These are phyloP conservation scores for Lichtheimia corymbifera DNA, from an alignment of 371 early-diverging fungal genomes.

Conservation along the genomic window DNA sequence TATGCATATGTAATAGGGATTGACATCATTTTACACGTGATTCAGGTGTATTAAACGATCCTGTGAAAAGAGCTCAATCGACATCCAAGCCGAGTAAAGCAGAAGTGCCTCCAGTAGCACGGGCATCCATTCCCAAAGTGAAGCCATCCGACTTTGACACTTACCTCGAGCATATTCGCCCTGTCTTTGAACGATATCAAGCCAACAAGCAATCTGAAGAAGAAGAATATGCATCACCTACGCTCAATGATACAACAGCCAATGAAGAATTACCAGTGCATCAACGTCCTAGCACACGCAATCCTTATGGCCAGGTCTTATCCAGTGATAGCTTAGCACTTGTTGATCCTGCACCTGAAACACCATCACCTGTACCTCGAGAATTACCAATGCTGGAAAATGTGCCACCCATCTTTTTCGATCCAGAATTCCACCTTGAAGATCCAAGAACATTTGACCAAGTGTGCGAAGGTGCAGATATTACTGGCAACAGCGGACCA, in stretches of 20 bases:
- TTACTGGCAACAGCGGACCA: conserved; percentile 45
- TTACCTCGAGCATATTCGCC: conserved; percentile 62
- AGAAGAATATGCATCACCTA: conserved; percentile 23
- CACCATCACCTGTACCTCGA: conserved; percentile 24
- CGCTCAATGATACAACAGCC: conserved; percentile 9
- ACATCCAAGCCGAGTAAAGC: conserved; percentile 49
- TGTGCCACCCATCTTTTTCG: conserved; percentile 87
- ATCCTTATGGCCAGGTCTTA: conserved; percentile 56
- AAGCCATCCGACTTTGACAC: conserved; percentile 65
- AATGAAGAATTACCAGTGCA: conserved; percentile 16
- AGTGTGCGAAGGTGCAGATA: conserved; percentile 70
- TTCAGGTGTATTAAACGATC: conserved; percentile 63
- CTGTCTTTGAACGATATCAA: conserved; percentile 65
- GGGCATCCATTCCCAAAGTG: conserved; percentile 64
- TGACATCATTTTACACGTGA: neutral
- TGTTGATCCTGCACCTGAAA: conserved; percentile 29
- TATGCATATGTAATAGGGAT: no score
- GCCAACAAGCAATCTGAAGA: conserved; percentile 42
- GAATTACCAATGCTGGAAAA: conserved; percentile 72
- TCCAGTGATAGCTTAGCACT: conserved; percentile 49
- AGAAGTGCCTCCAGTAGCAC: conserved; percentile 72
- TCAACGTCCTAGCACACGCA: conserved; percentile 45
- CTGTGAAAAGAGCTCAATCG: conserved; percentile 49
- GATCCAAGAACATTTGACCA: conserved; percentile 86
- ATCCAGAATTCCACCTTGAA: conserved; percentile 80